Evolutionary conservation across 805 yeast genomes (phyloP), one percentile per base, ranked within the genome.

Genomic region (Sungouiozyma intestinalis): DNA sequence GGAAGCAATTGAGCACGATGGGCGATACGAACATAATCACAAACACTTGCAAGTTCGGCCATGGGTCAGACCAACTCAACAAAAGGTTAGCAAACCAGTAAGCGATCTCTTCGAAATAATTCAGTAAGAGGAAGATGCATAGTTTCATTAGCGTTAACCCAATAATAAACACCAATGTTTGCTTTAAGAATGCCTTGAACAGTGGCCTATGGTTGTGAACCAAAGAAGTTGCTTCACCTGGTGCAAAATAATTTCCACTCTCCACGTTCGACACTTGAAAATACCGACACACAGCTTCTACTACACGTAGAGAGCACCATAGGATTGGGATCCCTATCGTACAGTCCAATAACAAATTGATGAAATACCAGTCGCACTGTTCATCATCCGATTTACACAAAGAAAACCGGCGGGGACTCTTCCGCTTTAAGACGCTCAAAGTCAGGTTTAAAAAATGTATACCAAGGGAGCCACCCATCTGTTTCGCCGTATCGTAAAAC

Each of bases 311-410:
- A 18, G 67, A 62, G 5, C 61, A 60, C 77, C 85, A 83, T 19
- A 83, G 64, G 2, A 90, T 74, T 5, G 94, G 94, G 2, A 90
- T 90, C 0, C 98, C 98, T 5, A 88, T 72, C 0, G 98, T 90
- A 35, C 97, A 88, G 60, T 90, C 98, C 57, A 90, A 74, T 21
- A 90, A 70, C 33, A 90, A 73, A 54, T 85, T 90, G 42, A 92
- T 67, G 56, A 90, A 90, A 65, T 92, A 90, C 92, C 96, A 92
- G 51, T 85, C 90, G 62, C 97, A 92, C 6, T 95, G 94, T 47
- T 79, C 80, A 39, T 72, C 75, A 32, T 66, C 72, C 3, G 58
- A 65, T n/a, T 57, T 65, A 4, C 24, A 16, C 31, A 45, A 5
- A 3, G 24, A 14, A 15, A 50, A 14, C 9, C 44, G 24, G 2